Evolutionary conservation across 129 eudicot species (phyloP).

Genomic region (Deinandra increscens): DNA sequence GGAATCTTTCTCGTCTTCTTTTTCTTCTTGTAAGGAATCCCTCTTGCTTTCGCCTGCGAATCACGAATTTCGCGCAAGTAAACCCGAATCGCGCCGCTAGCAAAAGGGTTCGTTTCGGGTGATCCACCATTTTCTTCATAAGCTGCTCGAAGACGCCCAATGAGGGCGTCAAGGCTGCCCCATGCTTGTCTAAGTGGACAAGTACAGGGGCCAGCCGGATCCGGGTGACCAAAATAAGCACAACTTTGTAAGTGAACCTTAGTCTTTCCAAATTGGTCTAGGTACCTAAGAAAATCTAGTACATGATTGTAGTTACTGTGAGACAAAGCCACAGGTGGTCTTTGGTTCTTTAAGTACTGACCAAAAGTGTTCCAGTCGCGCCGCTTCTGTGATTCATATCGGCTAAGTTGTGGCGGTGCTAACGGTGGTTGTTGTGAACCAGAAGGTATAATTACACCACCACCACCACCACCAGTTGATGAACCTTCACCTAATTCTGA

Average conservation of each 20-base stretch:
- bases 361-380: constrained; percentile 86
- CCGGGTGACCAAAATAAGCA: constrained; percentile 60
- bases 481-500: constrained; percentile 44
- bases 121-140: constrained; percentile 71
- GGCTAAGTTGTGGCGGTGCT: constrained; percentile 44
- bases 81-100: constrained; percentile 59
- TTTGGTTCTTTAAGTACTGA: constrained; percentile 63
- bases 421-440: constrained; percentile 20
- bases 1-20: constrained; percentile 57
- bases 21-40: constrained; percentile 71
- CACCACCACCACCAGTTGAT: constrained; percentile 18
- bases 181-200: constrained; percentile 78
- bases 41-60: constrained; percentile 65
- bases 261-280: constrained; percentile 77
- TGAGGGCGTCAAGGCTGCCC: constrained; percentile 79
- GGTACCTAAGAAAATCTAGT: constrained; percentile 57
- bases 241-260: constrained; percentile 74
- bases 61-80: constrained; percentile 68
- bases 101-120: constrained; percentile 70
- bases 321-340: constrained; percentile 58
- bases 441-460: constrained; percentile 3
- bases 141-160: constrained; percentile 67
- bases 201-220: constrained; percentile 71
- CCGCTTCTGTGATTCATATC: constrained; percentile 70
- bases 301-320: constrained; percentile 66